Percentiles rank a stretch among this genome's conserved stretches.
Conservation (phyloP, 2,329 filamentous ascomycete genomes). For the Beauveria australis region DNA sequence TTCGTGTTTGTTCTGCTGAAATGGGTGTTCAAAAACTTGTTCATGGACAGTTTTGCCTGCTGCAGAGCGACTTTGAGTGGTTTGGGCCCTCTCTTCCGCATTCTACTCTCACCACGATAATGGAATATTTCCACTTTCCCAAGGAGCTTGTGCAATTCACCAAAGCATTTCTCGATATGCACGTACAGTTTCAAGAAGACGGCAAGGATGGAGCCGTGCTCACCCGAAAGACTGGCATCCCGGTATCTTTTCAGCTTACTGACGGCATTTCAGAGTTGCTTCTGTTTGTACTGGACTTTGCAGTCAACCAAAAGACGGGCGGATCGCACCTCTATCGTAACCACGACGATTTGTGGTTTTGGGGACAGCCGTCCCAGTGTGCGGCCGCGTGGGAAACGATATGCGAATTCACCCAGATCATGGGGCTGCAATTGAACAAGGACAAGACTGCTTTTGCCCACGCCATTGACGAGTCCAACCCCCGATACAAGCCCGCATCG, state of each 20-base stretch:
- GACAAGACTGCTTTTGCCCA: constrained; percentile 48
- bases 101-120: constrained; percentile 41
- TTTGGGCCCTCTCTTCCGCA: constrained; percentile 51
- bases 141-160: constrained; percentile 17
- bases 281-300: constrained; percentile 54
- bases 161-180: constrained; percentile 31
- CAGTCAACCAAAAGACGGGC: constrained; percentile 46
- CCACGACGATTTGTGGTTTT: constrained; percentile 60
- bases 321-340: constrained; percentile 48
- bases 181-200: constrained; percentile 5
- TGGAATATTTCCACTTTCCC: constrained; percentile 47
- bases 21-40: constrained; percentile 5
- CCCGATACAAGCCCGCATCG: background rate
- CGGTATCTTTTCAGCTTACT: constrained; percentile 47
- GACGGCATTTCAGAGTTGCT: constrained; percentile 48
- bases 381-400: constrained; percentile 45
- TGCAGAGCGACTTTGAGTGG: constrained; percentile 51
- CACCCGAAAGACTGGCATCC: constrained; percentile 42
- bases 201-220: constrained; percentile 1
- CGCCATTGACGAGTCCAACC: constrained; percentile 14
- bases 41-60: constrained; percentile 19
- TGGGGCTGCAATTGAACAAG: constrained; percentile 47
- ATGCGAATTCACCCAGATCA: constrained; percentile 38
- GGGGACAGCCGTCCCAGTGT: constrained; percentile 41
- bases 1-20: constrained; percentile 8